phyloP scores from a whole-genome alignment of 2,329 filamentous ascomycete species.

The Alternaria rosae region DNA sequence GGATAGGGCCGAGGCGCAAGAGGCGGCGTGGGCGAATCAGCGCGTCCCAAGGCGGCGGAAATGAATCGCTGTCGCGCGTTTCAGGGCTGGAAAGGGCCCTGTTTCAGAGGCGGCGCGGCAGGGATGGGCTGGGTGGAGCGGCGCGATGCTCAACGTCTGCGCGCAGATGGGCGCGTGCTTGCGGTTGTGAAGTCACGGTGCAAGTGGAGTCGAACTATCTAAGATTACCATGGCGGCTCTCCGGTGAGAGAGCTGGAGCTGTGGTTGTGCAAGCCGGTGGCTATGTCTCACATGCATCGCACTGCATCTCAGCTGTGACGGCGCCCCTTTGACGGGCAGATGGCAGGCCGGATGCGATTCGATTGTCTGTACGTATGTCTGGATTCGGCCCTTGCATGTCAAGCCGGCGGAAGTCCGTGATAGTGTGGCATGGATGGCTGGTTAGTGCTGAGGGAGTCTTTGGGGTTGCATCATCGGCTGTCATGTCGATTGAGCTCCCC shows the following conservation, averaged over 20 bases:
- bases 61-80: conserved; percentile 43
- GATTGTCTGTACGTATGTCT: background rate
- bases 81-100: conserved; percentile 37
- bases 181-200: background rate
- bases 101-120: conserved; percentile 38
- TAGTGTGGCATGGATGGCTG: background rate
- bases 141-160: background rate
- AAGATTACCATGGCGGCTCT: background rate
- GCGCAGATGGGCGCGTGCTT: conserved; percentile 12
- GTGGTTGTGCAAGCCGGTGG: conserved; percentile 5
- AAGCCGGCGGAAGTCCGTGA: background rate
- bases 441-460: conserved; percentile 1
- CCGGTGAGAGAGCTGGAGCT: background rate
- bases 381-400: background rate
- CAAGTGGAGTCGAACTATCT: background rate
- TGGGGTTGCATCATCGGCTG: background rate
- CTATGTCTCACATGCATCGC: conserved; percentile 1
- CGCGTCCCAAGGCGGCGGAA: conserved; percentile 21
- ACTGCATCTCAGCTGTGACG: background rate
- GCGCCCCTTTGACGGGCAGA: conserved; percentile 8
- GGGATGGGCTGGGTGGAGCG: conserved; percentile 12
- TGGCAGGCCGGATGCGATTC: background rate
- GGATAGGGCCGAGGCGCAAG: conserved; percentile 14
- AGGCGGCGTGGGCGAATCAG: conserved; percentile 35
- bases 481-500: background rate